Evolutionary conservation across 192 early-diverging fungal species (phyloP), one percentile per base, ranked within the genome.

Genomic region (Phlyctochytrium planicorne): DNA sequence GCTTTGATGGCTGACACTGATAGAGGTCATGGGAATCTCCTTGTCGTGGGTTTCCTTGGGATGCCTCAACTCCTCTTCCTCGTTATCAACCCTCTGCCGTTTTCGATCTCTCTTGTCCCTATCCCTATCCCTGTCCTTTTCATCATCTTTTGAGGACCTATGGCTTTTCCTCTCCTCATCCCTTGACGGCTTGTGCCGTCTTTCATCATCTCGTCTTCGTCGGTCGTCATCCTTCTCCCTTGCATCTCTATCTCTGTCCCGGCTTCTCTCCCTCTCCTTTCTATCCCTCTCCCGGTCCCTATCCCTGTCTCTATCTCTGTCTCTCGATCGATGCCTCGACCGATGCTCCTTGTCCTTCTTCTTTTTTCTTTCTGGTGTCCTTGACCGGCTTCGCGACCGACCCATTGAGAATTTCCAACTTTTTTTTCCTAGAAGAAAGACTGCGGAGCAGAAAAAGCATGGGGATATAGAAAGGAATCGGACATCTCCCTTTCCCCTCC

Each of bases 261-360:
- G 34, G 37, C 75, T 67, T 52, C 61, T 68, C 52, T 72, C 65
- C 33, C 73, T 2, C 20, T 77, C 74, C 14, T 68, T 50, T 16
- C 59, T 53, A 12, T 55, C 53, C 33, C 36, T 30, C 0, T 57
- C 32, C 10, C 68, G 32, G 6, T 73, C 63, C 34, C 67, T 68
- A 3, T 80, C 80, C 31, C 74, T 63, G 23, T 76, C 60, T 14
- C 81, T 59, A 30, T 83, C 79, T 12, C 63, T 17, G 24, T 75
- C 56, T 67, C 71, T 27, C 16, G 59, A n/a, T 31, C 64, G 63
- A 31, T 71, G 34, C 4, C 63, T 62, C 6, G 40, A 47, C 10
- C 40, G 40, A 20, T 47, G 40, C 40, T 47, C 40, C 40, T 47
- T 47, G 40, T 47, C 40, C 40, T 47, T 47, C 40, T 47, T 47